Evolutionary conservation across 257 asterid genomes (phyloP).

Genomic region (Primulina tabacum): DNA sequence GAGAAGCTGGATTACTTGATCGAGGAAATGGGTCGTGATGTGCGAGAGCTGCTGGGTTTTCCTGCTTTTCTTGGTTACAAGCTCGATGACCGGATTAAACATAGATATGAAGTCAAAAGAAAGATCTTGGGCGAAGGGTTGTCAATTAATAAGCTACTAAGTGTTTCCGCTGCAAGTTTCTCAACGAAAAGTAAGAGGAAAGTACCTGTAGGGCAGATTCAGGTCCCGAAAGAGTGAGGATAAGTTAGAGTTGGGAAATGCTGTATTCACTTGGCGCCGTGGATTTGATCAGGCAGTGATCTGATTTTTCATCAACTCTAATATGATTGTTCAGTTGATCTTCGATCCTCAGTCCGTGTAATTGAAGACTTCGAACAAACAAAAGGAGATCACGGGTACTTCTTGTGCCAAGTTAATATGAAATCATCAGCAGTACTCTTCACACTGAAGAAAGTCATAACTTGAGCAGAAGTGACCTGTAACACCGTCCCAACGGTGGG

Average conservation of each 20-base stretch:
- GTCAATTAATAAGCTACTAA: conserved; percentile 80
- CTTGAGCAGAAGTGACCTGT: conserved; percentile 3
- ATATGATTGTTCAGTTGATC: background rate
- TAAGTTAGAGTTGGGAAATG: conserved; percentile 7
- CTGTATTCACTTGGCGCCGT: background rate
- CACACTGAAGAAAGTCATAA: background rate
- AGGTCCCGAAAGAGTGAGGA: conserved; percentile 27
- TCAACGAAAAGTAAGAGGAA: conserved; percentile 46
- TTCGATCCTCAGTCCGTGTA: background rate
- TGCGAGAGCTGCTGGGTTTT: conserved; percentile 69
- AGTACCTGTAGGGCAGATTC: conserved; percentile 5
- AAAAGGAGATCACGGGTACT: conserved; percentile 1
- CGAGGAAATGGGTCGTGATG: conserved; percentile 88
- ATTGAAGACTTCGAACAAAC: background rate
- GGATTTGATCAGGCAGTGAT: background rate
- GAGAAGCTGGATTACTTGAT: conserved; percentile 78
- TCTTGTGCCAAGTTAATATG: conserved; percentile 13
- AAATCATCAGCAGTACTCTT: background rate
- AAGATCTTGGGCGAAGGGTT: conserved; percentile 64
- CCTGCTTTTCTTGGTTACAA: conserved; percentile 93
- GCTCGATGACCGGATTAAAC: conserved; percentile 78
- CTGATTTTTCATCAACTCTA: background rate
- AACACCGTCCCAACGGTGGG: background rate
- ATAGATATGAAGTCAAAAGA: conserved; percentile 64
- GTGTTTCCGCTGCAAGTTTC: conserved; percentile 70